Conservation (phyloP, 768 basidiomycete species). For the Mycena filopes region DNA sequence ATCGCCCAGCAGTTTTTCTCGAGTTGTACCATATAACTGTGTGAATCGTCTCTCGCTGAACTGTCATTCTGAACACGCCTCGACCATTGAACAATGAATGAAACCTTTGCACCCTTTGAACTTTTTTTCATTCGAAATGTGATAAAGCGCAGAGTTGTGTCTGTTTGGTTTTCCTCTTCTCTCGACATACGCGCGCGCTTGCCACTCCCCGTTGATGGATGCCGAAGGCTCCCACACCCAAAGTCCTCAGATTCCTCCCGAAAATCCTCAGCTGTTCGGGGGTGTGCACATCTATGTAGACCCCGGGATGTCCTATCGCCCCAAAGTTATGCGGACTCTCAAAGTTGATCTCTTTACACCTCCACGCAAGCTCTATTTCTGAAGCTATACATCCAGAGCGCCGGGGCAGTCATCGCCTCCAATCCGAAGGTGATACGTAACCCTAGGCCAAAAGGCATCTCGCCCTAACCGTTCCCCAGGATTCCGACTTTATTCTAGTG, state of each 20-base stretch:
- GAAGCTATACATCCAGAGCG: constrained; percentile 50
- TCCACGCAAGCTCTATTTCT: neutral
- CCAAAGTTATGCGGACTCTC: constrained; percentile 61
- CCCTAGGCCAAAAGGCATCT: neutral
- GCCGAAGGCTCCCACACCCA: constrained; percentile 16
- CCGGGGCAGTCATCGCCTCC: constrained; percentile 63
- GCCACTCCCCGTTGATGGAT: constrained; percentile 24
- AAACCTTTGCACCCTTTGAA: too few relatives aligned
- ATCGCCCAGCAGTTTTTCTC: neutral
- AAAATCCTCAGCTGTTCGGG: constrained; percentile 48
- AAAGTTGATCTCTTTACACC: constrained; percentile 49
- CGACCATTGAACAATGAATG: too few relatives aligned
- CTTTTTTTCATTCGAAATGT: too few relatives aligned
- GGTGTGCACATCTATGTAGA: constrained; percentile 67
- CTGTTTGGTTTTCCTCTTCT: neutral
- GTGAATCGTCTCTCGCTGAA: too few relatives aligned
- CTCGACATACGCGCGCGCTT: constrained; percentile 25
- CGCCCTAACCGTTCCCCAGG: constrained; percentile 10
- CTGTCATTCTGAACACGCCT: too few relatives aligned
- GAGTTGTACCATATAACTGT: too few relatives aligned
- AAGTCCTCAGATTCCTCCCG: too few relatives aligned
- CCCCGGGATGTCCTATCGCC: constrained; percentile 60
- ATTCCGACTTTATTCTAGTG: constrained; percentile 61
- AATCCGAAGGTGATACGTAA: constrained; percentile 59
- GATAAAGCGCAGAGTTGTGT: neutral